Base-by-base conservation (phyloP, 768 basidiomycete genomes). In the Jaapia argillacea region DNA sequence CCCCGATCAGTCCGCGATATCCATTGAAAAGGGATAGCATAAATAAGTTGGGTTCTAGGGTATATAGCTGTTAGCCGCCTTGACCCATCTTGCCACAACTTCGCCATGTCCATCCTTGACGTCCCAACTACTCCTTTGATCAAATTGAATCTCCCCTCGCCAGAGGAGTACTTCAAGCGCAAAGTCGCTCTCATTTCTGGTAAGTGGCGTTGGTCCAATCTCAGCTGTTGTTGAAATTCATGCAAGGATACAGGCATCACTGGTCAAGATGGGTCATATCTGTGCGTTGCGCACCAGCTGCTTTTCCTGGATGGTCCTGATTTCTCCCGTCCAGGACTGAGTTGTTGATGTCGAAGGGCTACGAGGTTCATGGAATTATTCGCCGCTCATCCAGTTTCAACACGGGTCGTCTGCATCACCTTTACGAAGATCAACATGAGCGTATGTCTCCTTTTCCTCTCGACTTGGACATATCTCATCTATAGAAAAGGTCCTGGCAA, bases 361-460 rank as follows among this genome's bases (percentile, higher is more conserved):
- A 94, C 58, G 74, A 89, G 49, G 91, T 94, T 3, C 91, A 94
- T 54, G 91, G 87, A 33, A 92, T 96, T 67, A 96, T 98, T 54
- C 85, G 93, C 53, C 86, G 93, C 45, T 96, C 92, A 24, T 97
- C 94, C 18, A 92, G 87, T 54, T 98, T 98, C 79, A 98, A 98
- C 66, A 98, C 93, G 44, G 86, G 85, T 54, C 84, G 93, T 56
- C 69, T 98, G 55, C 85, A 94, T 55, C 89, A 96, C 64, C 77
- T 97, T 21, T 93, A 93, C 64, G 78, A 77, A 53, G 93, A 96
- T 63, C 85, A 85, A 53, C 92, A 94, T 55, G 89, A 93, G 60
- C 79, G 89, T 90, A 61, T 53, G 83, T 67, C 28, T 20, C 24
- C 48, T 36, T 10, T 12, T 4, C 24, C 16, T 24, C 36, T 45